Percentiles rank a stretch among this genome's conserved stretches.
Conservation (phyloP, 805 yeast genomes). For the Ogataea wickerhamii region DNA sequence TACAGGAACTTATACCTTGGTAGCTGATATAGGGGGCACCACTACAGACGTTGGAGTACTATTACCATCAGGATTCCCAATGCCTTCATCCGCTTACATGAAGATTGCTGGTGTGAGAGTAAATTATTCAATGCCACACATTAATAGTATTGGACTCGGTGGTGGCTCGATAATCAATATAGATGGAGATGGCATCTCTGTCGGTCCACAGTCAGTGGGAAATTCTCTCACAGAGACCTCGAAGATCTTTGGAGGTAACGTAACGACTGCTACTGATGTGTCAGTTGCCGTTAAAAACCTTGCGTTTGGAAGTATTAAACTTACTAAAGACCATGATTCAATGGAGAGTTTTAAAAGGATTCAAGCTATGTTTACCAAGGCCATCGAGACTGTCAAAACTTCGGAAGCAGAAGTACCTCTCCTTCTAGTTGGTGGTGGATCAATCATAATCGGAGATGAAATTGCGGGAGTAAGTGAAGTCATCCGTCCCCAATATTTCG, state of each 20-base stretch:
- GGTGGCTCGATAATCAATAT: slow-evolving; percentile 43
- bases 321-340: background rate
- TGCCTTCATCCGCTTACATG: slow-evolving; percentile 40
- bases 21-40: slow-evolving; percentile 47
- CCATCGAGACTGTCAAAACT: slow-evolving; percentile 8
- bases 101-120: slow-evolving; percentile 44
- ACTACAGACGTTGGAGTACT: slow-evolving; percentile 46
- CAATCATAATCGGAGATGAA: slow-evolving; percentile 37
- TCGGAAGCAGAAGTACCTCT: slow-evolving; percentile 31
- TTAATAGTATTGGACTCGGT: slow-evolving; percentile 45
- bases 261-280: slow-evolving; percentile 40
- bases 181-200: slow-evolving; percentile 18
- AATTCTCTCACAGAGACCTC: slow-evolving; percentile 33
- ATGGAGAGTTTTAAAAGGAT: slow-evolving; percentile 2
- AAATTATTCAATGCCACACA: slow-evolving; percentile 48
- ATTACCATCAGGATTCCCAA: slow-evolving; percentile 43
- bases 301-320: slow-evolving; percentile 25
- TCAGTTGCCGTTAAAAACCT: slow-evolving; percentile 29
- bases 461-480: slow-evolving; percentile 40
- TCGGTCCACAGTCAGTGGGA: slow-evolving; percentile 50
- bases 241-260: slow-evolving; percentile 40
- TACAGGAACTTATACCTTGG: slow-evolving; percentile 25
- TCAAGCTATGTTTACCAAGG: slow-evolving; percentile 4
- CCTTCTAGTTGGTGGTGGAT: slow-evolving; percentile 48
- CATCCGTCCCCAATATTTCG: slow-evolving; percentile 36